A percentile compares a stretch with the other conserved stretches of the same genome.
phyloP scores from a whole-genome alignment of 495 filamentous ascomycete genomes.

The Aspergillus conjunctus region DNA sequence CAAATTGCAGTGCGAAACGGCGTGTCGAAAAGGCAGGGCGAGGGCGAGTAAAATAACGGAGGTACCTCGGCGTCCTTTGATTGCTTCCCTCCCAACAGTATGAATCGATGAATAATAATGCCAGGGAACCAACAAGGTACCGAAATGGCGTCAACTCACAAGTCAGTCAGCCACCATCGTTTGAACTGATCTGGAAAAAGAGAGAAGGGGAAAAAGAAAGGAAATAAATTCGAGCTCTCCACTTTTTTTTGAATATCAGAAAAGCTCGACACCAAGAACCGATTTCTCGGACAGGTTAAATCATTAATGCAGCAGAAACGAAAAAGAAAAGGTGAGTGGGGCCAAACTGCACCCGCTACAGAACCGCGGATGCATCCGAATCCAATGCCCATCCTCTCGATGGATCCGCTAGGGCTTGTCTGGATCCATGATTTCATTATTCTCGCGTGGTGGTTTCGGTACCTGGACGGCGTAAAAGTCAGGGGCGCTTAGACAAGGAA shows the following conservation, averaged over 20 bases:
- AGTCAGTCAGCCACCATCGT: slow-evolving; percentile 22
- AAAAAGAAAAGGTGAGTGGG: slow-evolving; percentile 12
- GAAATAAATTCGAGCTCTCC: slow-evolving; percentile 26
- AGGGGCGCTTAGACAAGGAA: slow-evolving; percentile 19
- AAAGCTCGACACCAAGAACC: slow-evolving; percentile 24
- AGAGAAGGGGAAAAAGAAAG: slow-evolving; percentile 16
- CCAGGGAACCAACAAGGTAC: slow-evolving; percentile 16
- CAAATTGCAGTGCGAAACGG: slow-evolving; percentile 4
- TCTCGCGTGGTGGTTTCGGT: slow-evolving; percentile 24
- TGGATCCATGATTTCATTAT: slow-evolving; percentile 20
- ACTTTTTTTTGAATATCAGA: slow-evolving; percentile 13
- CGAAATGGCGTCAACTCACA: slow-evolving; percentile 13
- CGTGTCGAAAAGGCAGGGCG: slow-evolving; percentile 1
- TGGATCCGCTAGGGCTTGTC: slow-evolving; percentile 26
- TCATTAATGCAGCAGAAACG: slow-evolving; percentile 21
- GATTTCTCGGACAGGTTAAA: slow-evolving; percentile 22
- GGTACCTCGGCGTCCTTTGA: slow-evolving; percentile 9
- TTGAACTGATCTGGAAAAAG: slow-evolving; percentile 21
- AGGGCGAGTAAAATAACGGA: slow-evolving; percentile 10
- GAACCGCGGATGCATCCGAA: slow-evolving; percentile 31
- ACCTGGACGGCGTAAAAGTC: slow-evolving; percentile 5
- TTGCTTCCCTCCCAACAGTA: slow-evolving; percentile 21
- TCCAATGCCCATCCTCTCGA: slow-evolving; percentile 20
- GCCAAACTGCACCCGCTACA: slow-evolving; percentile 22
- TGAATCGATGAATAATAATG: slow-evolving; percentile 21